These are phyloP conservation scores for Colletotrichum euphorbiae DNA, from an alignment of 2,329 filamentous ascomycete genomes.

Conservation along the genomic window DNA sequence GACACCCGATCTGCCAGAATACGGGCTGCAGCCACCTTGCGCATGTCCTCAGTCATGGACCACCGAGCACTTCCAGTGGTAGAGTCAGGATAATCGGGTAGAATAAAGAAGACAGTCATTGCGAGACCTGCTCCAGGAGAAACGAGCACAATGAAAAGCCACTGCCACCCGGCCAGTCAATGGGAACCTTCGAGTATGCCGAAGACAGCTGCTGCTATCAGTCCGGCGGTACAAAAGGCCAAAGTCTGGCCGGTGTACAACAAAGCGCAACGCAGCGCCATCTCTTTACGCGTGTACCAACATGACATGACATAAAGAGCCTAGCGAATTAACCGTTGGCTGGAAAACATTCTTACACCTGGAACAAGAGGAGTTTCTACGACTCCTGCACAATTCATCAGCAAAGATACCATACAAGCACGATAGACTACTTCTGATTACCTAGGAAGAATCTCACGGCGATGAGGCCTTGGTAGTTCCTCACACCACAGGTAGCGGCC, in stretches of 20 bases:
- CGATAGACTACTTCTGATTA: too few relatives aligned
- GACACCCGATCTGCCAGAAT: constrained; percentile 44
- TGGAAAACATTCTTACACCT: constrained; percentile 27
- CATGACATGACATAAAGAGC: constrained; percentile 42
- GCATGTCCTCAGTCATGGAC: constrained; percentile 43
- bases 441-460: constrained; percentile 40
- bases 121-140: constrained; percentile 41
- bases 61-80: constrained; percentile 43
- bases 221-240: constrained; percentile 42
- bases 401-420: too few relatives aligned
- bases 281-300: constrained; percentile 45
- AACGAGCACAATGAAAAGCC: constrained; percentile 55
- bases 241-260: constrained; percentile 44
- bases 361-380: constrained; percentile 41
- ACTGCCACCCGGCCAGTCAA: constrained; percentile 53
- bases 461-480: constrained; percentile 39
- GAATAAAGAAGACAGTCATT: constrained; percentile 39
- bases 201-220: constrained; percentile 44
- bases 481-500: constrained; percentile 40
- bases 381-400: constrained; percentile 3
- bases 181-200: constrained; percentile 39
- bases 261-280: constrained; percentile 43
- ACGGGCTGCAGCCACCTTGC: constrained; percentile 42
- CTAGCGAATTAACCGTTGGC: not conserved
- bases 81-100: constrained; percentile 44